Base-by-base conservation (phyloP, 768 basidiomycete genomes). In the Macrolepiota albuminosa region DNA sequence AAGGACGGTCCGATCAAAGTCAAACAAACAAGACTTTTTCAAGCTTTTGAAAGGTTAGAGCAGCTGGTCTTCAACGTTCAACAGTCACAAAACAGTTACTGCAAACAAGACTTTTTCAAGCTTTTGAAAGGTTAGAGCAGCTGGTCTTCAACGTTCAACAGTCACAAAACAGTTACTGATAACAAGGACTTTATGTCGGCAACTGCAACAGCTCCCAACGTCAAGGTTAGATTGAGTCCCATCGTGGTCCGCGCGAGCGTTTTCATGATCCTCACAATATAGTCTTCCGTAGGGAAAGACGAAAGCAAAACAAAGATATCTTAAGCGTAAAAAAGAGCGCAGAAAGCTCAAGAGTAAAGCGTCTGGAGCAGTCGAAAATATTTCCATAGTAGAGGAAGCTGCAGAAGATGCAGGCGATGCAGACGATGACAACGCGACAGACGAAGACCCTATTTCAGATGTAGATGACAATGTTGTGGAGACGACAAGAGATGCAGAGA, bases 231-330 rank as follows among this genome's bases (percentile, higher is more conserved):
- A 54, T 29, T 31, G 14, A 45, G 45, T 43, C 26, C 9, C 57
- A 9, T 47, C 9, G 33, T 42, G n/a, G 33, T 31, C 9, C n/a
- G 18, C 9, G 39, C 39, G 56, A 61, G 45, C 46, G 55, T 49
- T 64, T 66, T 58, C 57, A 65, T 62, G 56, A 64, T 58, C 45
- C 66, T 67, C 59, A 69, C 65, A 59, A 60, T 59, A 49, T 50
- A 66, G 61, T 39, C 40, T 64, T 60, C 14, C 64, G 46, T 64
- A 85, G 80, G 69, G 69, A 48, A 89, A 88, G 73, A 89, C 90
- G 1, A 86, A 81, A 58, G 87, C 89, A 1, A 89, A 91, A 70
- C 72, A 83, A 64, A 77, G 86, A 60, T 91, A 93, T 69, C 75
- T 91, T 46, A 85, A 82, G 68, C 83, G 84, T 53, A 93, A 93